phyloP scores from a whole-genome alignment of 1,139 yeast species.

The Lodderomyces margitis region DNA sequence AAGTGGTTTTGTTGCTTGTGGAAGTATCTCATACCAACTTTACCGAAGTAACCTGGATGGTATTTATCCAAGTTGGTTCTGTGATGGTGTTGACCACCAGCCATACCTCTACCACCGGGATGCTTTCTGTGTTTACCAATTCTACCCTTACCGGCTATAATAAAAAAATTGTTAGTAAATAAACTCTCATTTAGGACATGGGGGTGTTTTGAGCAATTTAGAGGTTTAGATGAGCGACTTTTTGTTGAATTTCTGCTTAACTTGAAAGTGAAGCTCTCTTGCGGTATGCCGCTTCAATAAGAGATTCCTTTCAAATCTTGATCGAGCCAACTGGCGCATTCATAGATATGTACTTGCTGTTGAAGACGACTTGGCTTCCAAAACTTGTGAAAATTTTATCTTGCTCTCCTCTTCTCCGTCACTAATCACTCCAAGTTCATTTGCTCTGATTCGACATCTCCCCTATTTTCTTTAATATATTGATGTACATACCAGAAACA shows the following conservation, averaged over 20 bases:
- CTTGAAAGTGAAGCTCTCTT: no score
- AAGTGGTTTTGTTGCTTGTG: slow-evolving; percentile 94
- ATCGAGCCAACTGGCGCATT: no score
- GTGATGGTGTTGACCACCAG: slow-evolving; percentile 99
- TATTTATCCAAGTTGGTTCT: slow-evolving; percentile 99
- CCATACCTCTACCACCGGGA: slow-evolving; percentile 99
- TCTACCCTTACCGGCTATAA: slow-evolving; percentile 99
- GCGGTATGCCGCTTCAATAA: no score
- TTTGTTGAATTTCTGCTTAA: no score
- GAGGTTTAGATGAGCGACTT: no score
- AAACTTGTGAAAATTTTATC: not conserved
- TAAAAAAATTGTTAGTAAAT: slow-evolving; percentile 31
- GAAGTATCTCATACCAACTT: slow-evolving; percentile 99
- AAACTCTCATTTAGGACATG: not conserved
- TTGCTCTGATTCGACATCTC: not conserved
- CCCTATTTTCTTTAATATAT: not conserved
- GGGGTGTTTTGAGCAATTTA: no score
- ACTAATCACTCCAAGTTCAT: not conserved
- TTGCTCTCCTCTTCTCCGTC: no score
- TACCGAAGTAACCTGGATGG: slow-evolving; percentile 99
- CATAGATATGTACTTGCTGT: no score
- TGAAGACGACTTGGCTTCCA: no score
- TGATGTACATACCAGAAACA: slow-evolving; percentile 85
- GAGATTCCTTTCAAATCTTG: no score
- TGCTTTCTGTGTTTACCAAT: slow-evolving; percentile 99